Percentiles rank a stretch among this genome's conserved stretches.
Evolutionary conservation across 495 filamentous ascomycete species (phyloP).

Genomic region (Aspergillus ellipticus): DNA sequence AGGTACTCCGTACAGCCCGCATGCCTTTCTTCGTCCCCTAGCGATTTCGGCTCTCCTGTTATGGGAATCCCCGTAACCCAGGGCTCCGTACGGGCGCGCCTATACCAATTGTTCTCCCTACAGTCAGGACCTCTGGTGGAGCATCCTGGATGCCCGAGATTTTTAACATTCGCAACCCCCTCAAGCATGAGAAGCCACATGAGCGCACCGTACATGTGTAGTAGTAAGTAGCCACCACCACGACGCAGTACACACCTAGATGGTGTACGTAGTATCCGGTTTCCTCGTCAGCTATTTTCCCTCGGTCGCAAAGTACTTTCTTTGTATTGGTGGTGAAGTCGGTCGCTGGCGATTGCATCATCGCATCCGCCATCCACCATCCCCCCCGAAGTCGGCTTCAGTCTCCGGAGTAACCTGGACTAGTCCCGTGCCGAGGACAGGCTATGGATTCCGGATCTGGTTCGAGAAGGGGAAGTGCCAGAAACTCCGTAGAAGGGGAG

Average conservation of each 20-base stretch:
- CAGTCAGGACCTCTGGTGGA: not conserved
- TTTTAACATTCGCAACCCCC: too few relatives aligned
- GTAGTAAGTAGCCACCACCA: too few relatives aligned
- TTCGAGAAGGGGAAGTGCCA: too few relatives aligned
- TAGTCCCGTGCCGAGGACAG: not conserved
- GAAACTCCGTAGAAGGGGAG: not conserved
- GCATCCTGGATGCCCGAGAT: not conserved
- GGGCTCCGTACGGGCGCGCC: not conserved
- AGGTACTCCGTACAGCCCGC: not conserved
- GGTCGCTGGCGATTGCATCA: not conserved
- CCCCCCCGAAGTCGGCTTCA: not conserved
- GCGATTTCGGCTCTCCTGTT: conserved; percentile 10
- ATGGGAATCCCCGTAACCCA: not conserved
- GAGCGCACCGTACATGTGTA: too few relatives aligned
- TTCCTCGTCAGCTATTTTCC: too few relatives aligned
- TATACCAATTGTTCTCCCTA: not conserved
- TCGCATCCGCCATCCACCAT: not conserved
- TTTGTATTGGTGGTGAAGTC: too few relatives aligned
- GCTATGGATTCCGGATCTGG: not conserved
- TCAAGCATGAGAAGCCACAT: too few relatives aligned
- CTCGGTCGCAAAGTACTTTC: too few relatives aligned
- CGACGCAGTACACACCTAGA: too few relatives aligned
- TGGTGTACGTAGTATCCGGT: too few relatives aligned
- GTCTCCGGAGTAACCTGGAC: not conserved
- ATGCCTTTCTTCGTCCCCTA: not conserved